Percentiles rank a stretch among this genome's conserved stretches.
phyloP scores from a whole-genome alignment of 2,329 filamentous ascomycete genomes.

The Ophidiomyces ophidiicola region DNA sequence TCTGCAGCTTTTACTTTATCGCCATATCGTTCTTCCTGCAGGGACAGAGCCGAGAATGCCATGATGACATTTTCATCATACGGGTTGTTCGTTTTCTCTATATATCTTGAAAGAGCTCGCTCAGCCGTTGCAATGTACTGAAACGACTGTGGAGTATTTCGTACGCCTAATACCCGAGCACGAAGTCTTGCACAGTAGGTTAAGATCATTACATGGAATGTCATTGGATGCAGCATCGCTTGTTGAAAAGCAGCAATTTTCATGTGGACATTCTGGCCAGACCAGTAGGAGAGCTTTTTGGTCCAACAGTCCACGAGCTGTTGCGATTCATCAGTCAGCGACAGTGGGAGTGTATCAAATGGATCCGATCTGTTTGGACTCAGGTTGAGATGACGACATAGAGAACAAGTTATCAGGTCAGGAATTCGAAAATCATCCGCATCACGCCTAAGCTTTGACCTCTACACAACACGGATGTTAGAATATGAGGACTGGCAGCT shows the following conservation, averaged over 20 bases:
- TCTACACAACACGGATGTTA: no score
- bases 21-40: constrained; percentile 32
- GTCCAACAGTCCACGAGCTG: constrained; percentile 29
- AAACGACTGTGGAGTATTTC: constrained; percentile 20
- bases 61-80: constrained; percentile 24
- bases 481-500: no score
- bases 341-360: constrained; percentile 23
- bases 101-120: constrained; percentile 22
- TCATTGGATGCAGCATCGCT: constrained; percentile 25
- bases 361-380: constrained; percentile 18
- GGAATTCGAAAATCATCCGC: constrained; percentile 10
- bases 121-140: constrained; percentile 21
- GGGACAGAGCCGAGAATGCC: constrained; percentile 26
- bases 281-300: constrained; percentile 31
- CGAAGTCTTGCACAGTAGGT: constrained; percentile 30
- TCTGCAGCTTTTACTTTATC: constrained; percentile 19
- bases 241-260: constrained; percentile 28
- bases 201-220: constrained; percentile 29
- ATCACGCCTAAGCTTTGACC: not conserved
- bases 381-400: constrained; percentile 18
- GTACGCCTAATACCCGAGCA: constrained; percentile 19
- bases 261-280: constrained; percentile 29
- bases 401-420: constrained; percentile 7
- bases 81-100: constrained; percentile 16
- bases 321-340: constrained; percentile 20